Percentiles rank a stretch among this genome's conserved stretches.
Conservation (phyloP, 78 protist species). For the Dictyostelium intermedium region DNA sequence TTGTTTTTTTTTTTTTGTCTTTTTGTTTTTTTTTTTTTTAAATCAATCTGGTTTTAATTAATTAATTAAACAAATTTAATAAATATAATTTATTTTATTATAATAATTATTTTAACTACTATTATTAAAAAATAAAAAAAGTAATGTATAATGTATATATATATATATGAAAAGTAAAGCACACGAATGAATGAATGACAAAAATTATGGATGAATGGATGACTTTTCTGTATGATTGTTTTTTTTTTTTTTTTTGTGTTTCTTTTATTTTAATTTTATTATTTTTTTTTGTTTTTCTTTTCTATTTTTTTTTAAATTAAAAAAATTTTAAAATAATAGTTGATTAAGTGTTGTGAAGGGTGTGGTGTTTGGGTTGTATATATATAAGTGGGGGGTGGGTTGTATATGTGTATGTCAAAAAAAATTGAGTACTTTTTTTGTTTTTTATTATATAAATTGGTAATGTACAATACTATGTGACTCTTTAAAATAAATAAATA, state of each 20-base stretch:
- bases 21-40: not conserved
- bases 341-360: not conserved
- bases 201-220: not conserved
- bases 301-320: no score
- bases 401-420: not conserved
- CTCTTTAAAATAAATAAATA: not conserved
- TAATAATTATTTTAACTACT: no score
- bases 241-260: no score
- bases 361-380: not conserved
- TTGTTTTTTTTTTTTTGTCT: not conserved
- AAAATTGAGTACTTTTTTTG: not conserved
- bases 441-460: not conserved
- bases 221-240: not conserved
- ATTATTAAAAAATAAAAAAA: no score
- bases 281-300: no score
- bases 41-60: not conserved
- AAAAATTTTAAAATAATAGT: no score
- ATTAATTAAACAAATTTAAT: no score
- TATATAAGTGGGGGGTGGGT: not conserved
- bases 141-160: no score
- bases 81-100: no score
- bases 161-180: no score
- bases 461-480: not conserved
- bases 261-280: no score
- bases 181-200: not conserved